Conservation (phyloP, 306 rosid species). For the Cucumis sativus region Cucumber_9930_V3 NC_026655.2:17087001-17087500, state of each 20-base stretch:
- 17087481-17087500: background rate
- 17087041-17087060: constrained; percentile 12
- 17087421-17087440: background rate
- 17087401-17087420: background rate
- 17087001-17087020: constrained; percentile 75
- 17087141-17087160: constrained; percentile 30
- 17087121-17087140: constrained; percentile 41
- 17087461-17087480: background rate
- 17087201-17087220: constrained; percentile 22
- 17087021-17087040: constrained; percentile 80
- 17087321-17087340: constrained; percentile 4
- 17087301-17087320: background rate
- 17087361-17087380: background rate
- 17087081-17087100: constrained; percentile 11
- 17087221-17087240: background rate
- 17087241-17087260: background rate
- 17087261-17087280: background rate
- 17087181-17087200: constrained; percentile 17
- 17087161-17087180: background rate
- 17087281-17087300: background rate
- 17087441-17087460: background rate
- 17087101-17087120: constrained; percentile 37
- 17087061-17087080: constrained; percentile 17
- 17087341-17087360: background rate
- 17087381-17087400: background rate